Evolutionary conservation across 2,329 filamentous ascomycete species (phyloP).

Genomic region (Sporothrix curviconia): DNA sequence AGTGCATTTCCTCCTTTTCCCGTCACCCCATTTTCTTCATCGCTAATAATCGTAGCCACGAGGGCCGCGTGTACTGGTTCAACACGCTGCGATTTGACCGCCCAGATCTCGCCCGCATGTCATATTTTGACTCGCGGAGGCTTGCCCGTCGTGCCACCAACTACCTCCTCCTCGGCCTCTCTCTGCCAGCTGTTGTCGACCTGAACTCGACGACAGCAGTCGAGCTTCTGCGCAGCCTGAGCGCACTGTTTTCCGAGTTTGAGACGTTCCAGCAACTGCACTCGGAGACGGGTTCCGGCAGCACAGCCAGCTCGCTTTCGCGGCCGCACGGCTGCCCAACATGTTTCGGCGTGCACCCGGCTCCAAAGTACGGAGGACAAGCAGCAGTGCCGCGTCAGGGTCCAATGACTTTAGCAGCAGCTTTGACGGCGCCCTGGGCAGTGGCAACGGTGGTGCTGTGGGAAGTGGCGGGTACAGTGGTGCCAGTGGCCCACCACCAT

Average conservation of each 20-base stretch:
- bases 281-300: constrained; percentile 58
- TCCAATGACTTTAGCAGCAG: constrained; percentile 1
- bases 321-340: constrained; percentile 68
- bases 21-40: no score
- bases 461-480: constrained; percentile 22
- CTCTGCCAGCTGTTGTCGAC: constrained; percentile 82
- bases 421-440: not conserved
- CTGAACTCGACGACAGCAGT: constrained; percentile 70
- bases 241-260: constrained; percentile 81
- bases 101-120: constrained; percentile 69
- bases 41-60: no score
- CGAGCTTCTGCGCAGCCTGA: constrained; percentile 83
- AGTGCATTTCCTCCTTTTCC: constrained; percentile 33
- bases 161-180: constrained; percentile 86
- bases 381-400: constrained; percentile 41
- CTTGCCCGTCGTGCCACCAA: constrained; percentile 87
- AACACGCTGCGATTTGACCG: constrained; percentile 92
- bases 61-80: constrained; percentile 95
- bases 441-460: constrained; percentile 24
- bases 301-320: constrained; percentile 60
- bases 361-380: constrained; percentile 50
- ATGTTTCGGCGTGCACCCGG: constrained; percentile 68
- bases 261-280: constrained; percentile 88
- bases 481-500: not conserved
- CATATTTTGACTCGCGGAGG: constrained; percentile 78